Percentiles rank a stretch among this genome's conserved stretches.
These are phyloP conservation scores for Myxozyma monticola DNA, from an alignment of 805 yeast species.

Conservation along the genomic window DNA sequence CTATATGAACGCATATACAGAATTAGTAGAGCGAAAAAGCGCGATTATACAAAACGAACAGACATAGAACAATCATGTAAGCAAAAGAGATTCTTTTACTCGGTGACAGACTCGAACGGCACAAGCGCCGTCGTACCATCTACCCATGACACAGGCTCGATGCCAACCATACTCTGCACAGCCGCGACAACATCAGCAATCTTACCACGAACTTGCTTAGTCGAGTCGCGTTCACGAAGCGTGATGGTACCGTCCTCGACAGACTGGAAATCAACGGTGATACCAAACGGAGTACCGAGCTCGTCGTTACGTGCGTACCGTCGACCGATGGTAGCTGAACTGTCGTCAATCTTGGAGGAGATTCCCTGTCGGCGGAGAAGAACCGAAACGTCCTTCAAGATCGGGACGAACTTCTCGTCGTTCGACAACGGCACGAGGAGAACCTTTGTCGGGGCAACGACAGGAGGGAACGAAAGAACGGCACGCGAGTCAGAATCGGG, in stretches of 20 bases:
- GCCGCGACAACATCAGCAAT: constrained; percentile 69
- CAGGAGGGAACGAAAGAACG: constrained; percentile 88
- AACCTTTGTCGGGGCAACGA: constrained; percentile 97
- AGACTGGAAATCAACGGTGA: constrained; percentile 94
- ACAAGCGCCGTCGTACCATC: constrained; percentile 75
- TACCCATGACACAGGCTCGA: constrained; percentile 75
- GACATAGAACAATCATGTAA: too few species aligned
- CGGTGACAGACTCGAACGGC: constrained; percentile 60
- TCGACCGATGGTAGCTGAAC: constrained; percentile 96
- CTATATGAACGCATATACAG: not conserved
- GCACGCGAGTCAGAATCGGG: constrained; percentile 87
- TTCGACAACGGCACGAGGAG: constrained; percentile 90
- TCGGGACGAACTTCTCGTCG: constrained; percentile 75
- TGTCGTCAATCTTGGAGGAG: constrained; percentile 94
- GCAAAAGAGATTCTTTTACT: too few species aligned
- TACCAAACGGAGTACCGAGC: constrained; percentile 97
- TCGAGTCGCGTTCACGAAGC: constrained; percentile 94
- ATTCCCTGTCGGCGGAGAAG: constrained; percentile 76
- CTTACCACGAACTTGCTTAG: constrained; percentile 93
- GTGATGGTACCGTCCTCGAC: constrained; percentile 85
- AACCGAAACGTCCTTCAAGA: constrained; percentile 66
- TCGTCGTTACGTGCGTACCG: constrained; percentile 98
- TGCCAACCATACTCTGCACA: constrained; percentile 65
- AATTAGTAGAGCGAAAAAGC: too few species aligned
- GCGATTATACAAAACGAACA: too few species aligned